Base-by-base conservation (phyloP, 2,329 filamentous ascomycete species). In the Penicillium concentricum region DNA sequence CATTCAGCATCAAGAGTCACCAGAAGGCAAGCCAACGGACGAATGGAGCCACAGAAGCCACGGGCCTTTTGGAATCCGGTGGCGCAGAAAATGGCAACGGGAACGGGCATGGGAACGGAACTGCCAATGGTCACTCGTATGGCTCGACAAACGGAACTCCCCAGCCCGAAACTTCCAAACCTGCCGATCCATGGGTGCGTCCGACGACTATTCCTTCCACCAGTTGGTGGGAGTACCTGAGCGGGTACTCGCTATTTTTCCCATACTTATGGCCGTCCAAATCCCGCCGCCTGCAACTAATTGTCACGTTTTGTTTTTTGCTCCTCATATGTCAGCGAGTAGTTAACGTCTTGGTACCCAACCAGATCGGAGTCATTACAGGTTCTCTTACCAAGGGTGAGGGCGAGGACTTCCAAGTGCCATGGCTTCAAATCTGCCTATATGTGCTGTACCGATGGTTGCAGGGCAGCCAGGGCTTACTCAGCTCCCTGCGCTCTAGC, bases 251-350 rank as follows among this genome's bases (percentile, higher is more conserved):
- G 13, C 81, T 97, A 50, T 96, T 99, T 76, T 95, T 97, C 72
- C 93, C 92, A 0, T 99, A 97, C 71, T 84, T 97, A 57, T 99
- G 94, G 94, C 94, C 94, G 0, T 89, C 87, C 67, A 93, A 93
- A 69, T 87, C 91, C 49, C 77, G 81, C 37, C 83, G 81, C 61
- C 80, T 99, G 54, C 88, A 97, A 77, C 63, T 91, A 24, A 83
- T 92, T 53, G 91, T 97, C 20, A 72, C 95, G 20, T 67, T 92
- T 46, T 97, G 94, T 76, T 92, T 97, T 69, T 51, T 85, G 35
- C 82, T 99, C 46, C 86, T 97, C 54, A 74, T 94, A 44, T 68
- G 89, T 12, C 92, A 97, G 78, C 87, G 94, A 60, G 79, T 87
- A 47, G 85, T 99, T 73, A 97, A 97, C 70, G 83, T 96, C 18